These are phyloP conservation scores for Stephania yunnanensis DNA, from an alignment of 164 flowering plant species.

Conservation along the genomic window DNA sequence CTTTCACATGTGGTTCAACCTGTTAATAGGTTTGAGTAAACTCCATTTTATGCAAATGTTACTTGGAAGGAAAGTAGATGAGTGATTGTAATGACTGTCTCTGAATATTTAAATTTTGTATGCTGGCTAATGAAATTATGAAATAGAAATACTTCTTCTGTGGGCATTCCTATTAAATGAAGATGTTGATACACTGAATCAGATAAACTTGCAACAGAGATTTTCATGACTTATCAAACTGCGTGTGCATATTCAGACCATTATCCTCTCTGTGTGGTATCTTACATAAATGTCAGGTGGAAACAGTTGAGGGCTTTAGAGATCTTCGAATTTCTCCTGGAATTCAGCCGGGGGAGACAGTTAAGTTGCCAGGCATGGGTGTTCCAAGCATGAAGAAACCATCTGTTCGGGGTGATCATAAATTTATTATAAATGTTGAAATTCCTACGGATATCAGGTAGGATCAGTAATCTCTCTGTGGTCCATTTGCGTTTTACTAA, in stretches of 20 bases:
- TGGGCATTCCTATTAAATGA: too few relatives aligned
- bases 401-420: constrained; percentile 77
- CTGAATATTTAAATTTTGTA: background rate
- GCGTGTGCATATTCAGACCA: background rate
- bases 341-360: constrained; percentile 69
- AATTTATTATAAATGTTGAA: constrained; percentile 60
- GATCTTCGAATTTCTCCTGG: constrained; percentile 81
- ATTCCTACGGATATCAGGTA: constrained; percentile 87
- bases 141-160: too few relatives aligned
- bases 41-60: background rate
- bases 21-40: background rate
- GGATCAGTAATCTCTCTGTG: constrained; percentile 30
- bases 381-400: constrained; percentile 72
- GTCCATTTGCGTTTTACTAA: background rate
- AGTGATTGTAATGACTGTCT: background rate
- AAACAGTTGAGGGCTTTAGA: constrained; percentile 78
- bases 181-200: background rate
- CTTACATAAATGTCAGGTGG: constrained; percentile 45
- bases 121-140: background rate
- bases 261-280: constrained; percentile 1
- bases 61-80: background rate
- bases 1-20: background rate
- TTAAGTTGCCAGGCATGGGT: constrained; percentile 61
- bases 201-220: background rate
- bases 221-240: background rate